Percentiles rank a stretch among this genome's conserved stretches.
Conservation (phyloP, 2,329 filamentous ascomycete species). For the Talaromyces marneffei region DNA sequence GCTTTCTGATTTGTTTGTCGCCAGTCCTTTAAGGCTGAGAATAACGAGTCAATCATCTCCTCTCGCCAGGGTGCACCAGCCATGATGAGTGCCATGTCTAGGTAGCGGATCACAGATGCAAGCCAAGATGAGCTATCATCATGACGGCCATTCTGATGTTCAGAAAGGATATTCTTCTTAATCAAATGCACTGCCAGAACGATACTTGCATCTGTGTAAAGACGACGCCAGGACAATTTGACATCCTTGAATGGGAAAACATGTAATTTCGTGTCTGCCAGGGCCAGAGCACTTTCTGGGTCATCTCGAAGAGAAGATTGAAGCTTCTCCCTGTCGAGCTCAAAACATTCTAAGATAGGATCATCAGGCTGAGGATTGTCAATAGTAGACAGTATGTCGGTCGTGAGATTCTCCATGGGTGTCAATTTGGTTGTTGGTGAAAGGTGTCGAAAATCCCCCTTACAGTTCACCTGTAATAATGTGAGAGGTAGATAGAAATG, state of each 20-base stretch:
- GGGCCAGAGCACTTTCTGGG: slow-evolving; percentile 39
- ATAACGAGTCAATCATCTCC: slow-evolving; percentile 33
- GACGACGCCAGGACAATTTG: slow-evolving; percentile 49
- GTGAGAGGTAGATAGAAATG: neutral
- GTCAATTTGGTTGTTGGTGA: neutral
- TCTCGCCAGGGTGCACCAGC: slow-evolving; percentile 60
- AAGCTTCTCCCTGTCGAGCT: slow-evolving; percentile 21
- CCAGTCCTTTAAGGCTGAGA: slow-evolving; percentile 28
- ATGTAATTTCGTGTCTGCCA: slow-evolving; percentile 50
- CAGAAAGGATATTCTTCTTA: slow-evolving; percentile 18
- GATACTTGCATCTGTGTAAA: slow-evolving; percentile 54
- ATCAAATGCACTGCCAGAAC: slow-evolving; percentile 38
- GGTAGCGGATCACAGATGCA: slow-evolving; percentile 54
- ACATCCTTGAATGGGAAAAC: slow-evolving; percentile 54
- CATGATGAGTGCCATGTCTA: slow-evolving; percentile 74
- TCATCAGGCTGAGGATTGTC: slow-evolving; percentile 27
- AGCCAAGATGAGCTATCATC: slow-evolving; percentile 41
- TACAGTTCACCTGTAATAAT: neutral
- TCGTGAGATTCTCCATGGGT: slow-evolving; percentile 19
- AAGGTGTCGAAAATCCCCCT: neutral
- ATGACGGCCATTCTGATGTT: neutral
- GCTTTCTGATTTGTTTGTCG: slow-evolving; percentile 8
- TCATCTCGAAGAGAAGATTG: slow-evolving; percentile 23
- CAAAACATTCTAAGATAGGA: slow-evolving; percentile 32
- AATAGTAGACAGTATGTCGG: slow-evolving; percentile 25